These are phyloP conservation scores for Aspergillus bridgeri DNA, from an alignment of 495 filamentous ascomycete genomes.

Conservation along the genomic window DNA sequence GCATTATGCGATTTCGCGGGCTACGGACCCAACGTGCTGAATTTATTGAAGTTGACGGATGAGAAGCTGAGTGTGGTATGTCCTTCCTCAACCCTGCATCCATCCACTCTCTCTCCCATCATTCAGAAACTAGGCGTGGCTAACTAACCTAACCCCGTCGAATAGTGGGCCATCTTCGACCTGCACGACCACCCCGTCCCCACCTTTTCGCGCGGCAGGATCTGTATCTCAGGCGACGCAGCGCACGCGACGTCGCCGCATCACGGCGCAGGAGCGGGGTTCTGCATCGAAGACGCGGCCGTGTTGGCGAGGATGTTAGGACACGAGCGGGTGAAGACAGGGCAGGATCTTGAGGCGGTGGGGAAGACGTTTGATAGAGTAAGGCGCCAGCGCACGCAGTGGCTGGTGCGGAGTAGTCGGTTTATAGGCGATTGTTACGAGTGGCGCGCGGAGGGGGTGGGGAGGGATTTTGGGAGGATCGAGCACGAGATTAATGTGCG, in stretches of 20 bases:
- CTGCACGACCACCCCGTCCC: constrained; percentile 42
- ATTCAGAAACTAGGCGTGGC: constrained; percentile 25
- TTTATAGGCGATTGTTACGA: constrained; percentile 30
- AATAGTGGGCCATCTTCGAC: constrained; percentile 57
- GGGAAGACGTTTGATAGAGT: constrained; percentile 19
- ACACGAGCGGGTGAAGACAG: constrained; percentile 14
- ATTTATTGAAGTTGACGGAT: constrained; percentile 22
- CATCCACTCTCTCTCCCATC: background rate
- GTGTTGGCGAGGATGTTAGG: constrained; percentile 40
- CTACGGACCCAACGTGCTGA: constrained; percentile 34
- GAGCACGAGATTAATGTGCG: constrained; percentile 26
- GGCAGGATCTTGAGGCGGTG: constrained; percentile 16
- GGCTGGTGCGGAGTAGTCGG: constrained; percentile 33
- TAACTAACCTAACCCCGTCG: background rate
- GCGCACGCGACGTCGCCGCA: constrained; percentile 46
- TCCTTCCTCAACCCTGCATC: no score
- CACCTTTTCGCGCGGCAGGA: constrained; percentile 34
- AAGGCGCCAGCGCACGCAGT: constrained; percentile 28
- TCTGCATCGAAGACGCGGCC: constrained; percentile 54
- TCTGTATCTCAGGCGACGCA: constrained; percentile 50
- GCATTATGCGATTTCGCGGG: constrained; percentile 29
- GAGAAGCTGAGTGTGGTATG: constrained; percentile 23
- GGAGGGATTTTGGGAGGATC: constrained; percentile 21
- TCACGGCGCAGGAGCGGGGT: constrained; percentile 55
- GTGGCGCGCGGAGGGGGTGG: constrained; percentile 21